Conservation (phyloP, 805 yeast species). For the Komagataella pastoris region DNA sequence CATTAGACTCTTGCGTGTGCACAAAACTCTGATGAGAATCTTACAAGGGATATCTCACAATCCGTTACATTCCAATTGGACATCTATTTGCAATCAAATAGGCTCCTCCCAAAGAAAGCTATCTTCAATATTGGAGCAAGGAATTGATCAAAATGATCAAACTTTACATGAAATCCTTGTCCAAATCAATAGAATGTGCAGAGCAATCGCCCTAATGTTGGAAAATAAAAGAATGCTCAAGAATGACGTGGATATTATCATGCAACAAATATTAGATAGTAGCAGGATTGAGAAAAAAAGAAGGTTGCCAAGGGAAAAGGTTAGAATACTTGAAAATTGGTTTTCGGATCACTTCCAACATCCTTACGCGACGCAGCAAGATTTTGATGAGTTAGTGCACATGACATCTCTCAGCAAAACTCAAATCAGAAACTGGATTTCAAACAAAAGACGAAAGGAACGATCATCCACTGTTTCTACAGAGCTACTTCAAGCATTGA, state of each 20-base stretch:
- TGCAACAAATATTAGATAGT: background rate
- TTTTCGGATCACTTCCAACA: background rate
- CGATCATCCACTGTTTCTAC: background rate
- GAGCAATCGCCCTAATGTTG: background rate
- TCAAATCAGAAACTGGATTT: slow-evolving; percentile 12
- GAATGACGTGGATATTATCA: background rate
- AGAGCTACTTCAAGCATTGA: background rate
- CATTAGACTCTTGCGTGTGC: background rate
- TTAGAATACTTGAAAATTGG: background rate
- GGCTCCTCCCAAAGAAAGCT: background rate
- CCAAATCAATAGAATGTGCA: background rate
- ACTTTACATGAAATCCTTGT: background rate
- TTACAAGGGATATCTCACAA: background rate
- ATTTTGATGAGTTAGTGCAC: slow-evolving; percentile 3
- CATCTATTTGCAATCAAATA: background rate
- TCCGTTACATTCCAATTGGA: background rate
- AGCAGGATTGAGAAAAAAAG: background rate
- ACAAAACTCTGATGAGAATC: background rate
- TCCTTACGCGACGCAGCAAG: slow-evolving; percentile 9
- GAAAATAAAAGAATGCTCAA: background rate
- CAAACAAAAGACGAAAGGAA: slow-evolving; percentile 1
- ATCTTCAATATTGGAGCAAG: background rate
- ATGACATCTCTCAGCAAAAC: slow-evolving; percentile 6
- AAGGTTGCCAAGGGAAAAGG: background rate
- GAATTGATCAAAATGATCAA: background rate